phyloP scores from a whole-genome alignment of 2,329 filamentous ascomycete genomes.

The Parasarocladium wereldwijsianum region DNA sequence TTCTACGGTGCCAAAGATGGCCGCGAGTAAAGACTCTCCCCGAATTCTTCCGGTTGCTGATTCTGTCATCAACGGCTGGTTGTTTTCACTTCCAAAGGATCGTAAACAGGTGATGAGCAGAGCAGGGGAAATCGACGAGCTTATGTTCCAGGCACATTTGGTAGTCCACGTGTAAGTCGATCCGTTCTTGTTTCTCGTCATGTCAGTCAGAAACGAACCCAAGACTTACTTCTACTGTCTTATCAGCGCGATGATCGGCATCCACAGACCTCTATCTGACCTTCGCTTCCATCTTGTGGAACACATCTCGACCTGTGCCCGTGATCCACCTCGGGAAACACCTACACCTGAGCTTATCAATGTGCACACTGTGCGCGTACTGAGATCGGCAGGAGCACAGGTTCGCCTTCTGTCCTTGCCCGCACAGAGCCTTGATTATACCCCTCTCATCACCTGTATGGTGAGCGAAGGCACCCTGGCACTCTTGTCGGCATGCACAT shows the following conservation, averaged over 20 bases:
- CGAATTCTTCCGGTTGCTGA: slow-evolving; percentile 19
- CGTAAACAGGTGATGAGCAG: slow-evolving; percentile 17
- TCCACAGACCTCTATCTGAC: slow-evolving; percentile 24
- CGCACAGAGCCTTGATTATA: slow-evolving; percentile 17
- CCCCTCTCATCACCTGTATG: slow-evolving; percentile 26
- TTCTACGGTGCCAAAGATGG: slow-evolving; percentile 9
- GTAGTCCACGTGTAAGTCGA: slow-evolving; percentile 11
- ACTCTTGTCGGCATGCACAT: slow-evolving; percentile 21
- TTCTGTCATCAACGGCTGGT: slow-evolving; percentile 21
- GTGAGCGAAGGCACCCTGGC: slow-evolving; percentile 20
- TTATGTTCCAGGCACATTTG: slow-evolving; percentile 15
- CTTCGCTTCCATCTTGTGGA: slow-evolving; percentile 23
- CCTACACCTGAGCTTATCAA: slow-evolving; percentile 12
- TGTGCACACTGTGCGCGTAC: slow-evolving; percentile 23
- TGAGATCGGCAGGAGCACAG: slow-evolving; percentile 22
- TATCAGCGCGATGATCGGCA: slow-evolving; percentile 17
- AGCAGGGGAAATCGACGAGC: slow-evolving; percentile 14
- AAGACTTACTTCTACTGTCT: too few relatives aligned
- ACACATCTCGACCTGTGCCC: slow-evolving; percentile 21
- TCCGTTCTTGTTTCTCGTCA: neutral
- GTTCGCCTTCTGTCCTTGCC: slow-evolving; percentile 23
- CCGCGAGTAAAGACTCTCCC: slow-evolving; percentile 11
- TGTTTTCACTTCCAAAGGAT: slow-evolving; percentile 19
- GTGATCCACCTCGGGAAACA: slow-evolving; percentile 8
- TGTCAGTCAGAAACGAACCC: too few relatives aligned